Evolutionary conservation across 208 protist species (phyloP).

Genomic region (Borovskyia barvae): DNA sequence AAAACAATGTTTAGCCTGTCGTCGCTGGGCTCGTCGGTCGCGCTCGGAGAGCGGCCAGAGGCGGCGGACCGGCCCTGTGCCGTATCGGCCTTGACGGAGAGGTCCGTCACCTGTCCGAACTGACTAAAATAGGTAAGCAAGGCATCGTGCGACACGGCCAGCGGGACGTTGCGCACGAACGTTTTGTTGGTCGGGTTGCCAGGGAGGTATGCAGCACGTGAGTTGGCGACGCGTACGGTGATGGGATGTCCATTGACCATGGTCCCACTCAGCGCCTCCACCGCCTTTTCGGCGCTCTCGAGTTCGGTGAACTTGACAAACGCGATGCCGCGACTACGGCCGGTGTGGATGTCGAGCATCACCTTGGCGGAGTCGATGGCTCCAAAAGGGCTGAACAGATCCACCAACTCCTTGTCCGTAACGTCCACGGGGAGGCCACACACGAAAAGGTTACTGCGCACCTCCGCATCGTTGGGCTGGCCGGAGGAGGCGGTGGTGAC

Average conservation of each 20-base stretch:
- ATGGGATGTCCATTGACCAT: conserved; percentile 31
- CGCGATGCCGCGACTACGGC: conserved; percentile 63
- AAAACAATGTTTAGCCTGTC: conserved; percentile 67
- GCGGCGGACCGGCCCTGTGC: conserved; percentile 22
- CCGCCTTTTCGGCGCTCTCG: conserved; percentile 37
- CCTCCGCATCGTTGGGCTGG: conserved; percentile 25
- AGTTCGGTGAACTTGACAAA: conserved; percentile 72
- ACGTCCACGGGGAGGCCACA: conserved; percentile 47
- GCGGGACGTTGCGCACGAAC: conserved; percentile 72
- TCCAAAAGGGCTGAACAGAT: conserved; percentile 48
- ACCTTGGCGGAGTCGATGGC: conserved; percentile 75
- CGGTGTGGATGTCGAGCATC: conserved; percentile 82
- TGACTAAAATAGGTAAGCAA: conserved; percentile 47
- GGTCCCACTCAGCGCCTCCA: conserved; percentile 41
- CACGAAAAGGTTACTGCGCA: conserved; percentile 80
- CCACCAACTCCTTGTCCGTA: conserved; percentile 40
- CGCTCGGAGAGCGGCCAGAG: background rate
- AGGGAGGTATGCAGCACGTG: conserved; percentile 60
- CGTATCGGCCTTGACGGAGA: conserved; percentile 72
- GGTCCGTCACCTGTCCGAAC: conserved; percentile 67
- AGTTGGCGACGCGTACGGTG: conserved; percentile 65
- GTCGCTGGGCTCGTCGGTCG: conserved; percentile 5
- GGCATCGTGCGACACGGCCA: conserved; percentile 34
- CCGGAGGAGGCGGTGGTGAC: background rate
- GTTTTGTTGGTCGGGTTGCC: conserved; percentile 72